A percentile compares a stretch with the other conserved stretches of the same genome.
Evolutionary conservation across 1,284 basidiomycete genomes (phyloP).

Genomic region (Neolentinus lepideus): DNA sequence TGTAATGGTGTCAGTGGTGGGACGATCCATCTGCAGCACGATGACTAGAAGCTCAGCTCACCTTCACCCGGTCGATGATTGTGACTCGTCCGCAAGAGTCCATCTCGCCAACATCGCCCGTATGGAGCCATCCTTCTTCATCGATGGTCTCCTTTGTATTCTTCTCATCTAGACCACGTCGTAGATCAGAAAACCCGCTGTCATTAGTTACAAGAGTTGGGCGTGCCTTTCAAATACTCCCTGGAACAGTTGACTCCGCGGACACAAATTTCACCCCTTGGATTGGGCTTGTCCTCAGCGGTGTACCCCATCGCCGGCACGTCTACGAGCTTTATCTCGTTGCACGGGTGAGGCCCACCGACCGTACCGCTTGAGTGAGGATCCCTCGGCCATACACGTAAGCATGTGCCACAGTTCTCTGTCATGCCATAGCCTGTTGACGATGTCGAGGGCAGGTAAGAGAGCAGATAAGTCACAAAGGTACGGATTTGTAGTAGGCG

Average conservation of each 20-base stretch:
- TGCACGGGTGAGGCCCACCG: slow-evolving; percentile 68
- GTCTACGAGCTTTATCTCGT: slow-evolving; percentile 83
- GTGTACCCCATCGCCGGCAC: slow-evolving; percentile 87
- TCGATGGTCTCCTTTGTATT: slow-evolving; percentile 62
- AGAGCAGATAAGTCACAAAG: neutral
- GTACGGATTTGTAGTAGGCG: slow-evolving; percentile 1
- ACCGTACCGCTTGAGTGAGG: slow-evolving; percentile 66
- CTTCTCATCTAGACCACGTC: slow-evolving; percentile 51
- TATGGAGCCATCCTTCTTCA: slow-evolving; percentile 85
- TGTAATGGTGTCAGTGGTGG: too few species aligned
- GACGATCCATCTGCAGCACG: too few species aligned
- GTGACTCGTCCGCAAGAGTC: slow-evolving; percentile 77
- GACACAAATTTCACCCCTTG: slow-evolving; percentile 85
- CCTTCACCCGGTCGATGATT: slow-evolving; percentile 95
- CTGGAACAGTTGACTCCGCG: slow-evolving; percentile 64
- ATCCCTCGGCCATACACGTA: slow-evolving; percentile 51
- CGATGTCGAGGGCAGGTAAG: neutral
- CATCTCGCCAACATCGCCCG: slow-evolving; percentile 87
- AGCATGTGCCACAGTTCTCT: slow-evolving; percentile 60
- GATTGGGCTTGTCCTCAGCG: slow-evolving; percentile 82
- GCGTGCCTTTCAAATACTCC: slow-evolving; percentile 67
- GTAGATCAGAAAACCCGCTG: neutral
- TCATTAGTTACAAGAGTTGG: neutral
- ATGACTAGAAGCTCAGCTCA: too few species aligned
- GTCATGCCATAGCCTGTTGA: slow-evolving; percentile 67